Evolutionary conservation across 768 basidiomycete genomes (phyloP).

Genomic region (Boletus rufocinnamomeus): DNA sequence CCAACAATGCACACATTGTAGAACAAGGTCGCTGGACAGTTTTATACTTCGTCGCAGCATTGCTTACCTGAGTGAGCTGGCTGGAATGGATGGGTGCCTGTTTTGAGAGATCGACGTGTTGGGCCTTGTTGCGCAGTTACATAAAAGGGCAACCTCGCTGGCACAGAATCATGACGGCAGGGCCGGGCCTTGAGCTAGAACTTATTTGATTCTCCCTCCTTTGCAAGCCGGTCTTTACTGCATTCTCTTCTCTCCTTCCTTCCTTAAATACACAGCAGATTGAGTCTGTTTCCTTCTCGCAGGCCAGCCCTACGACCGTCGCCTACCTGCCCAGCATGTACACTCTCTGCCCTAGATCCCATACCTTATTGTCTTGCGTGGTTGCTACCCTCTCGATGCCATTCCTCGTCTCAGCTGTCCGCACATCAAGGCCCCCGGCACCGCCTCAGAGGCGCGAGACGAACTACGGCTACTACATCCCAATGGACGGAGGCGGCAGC

Average conservation of each 20-base stretch:
- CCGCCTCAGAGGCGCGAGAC: slow-evolving; percentile 26
- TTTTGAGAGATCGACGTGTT: slow-evolving; percentile 2
- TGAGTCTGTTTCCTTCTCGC: neutral
- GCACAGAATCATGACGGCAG: neutral
- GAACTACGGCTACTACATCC: slow-evolving; percentile 58
- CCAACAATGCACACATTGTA: neutral
- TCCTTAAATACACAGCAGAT: slow-evolving; percentile 4
- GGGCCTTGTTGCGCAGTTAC: slow-evolving; percentile 5
- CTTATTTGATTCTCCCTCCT: slow-evolving; percentile 4
- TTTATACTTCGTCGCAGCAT: neutral
- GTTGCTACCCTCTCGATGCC: slow-evolving; percentile 11
- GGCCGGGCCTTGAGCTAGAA: neutral
- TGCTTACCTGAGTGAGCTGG: neutral
- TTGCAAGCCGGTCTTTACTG: slow-evolving; percentile 8
- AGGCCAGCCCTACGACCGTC: neutral
- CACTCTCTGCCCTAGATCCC: neutral
- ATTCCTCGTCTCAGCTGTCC: slow-evolving; percentile 13
- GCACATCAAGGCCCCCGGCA: neutral
- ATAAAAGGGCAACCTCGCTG: slow-evolving; percentile 5
- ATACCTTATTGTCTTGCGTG: slow-evolving; percentile 8
- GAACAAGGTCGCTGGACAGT: neutral
- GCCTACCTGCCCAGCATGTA: slow-evolving; percentile 4
- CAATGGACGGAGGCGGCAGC: slow-evolving; percentile 56
- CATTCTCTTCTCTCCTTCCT: neutral
- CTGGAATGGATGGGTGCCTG: neutral